Conservation (phyloP, 441 rosid species). For the Capsella rubella region DNA sequence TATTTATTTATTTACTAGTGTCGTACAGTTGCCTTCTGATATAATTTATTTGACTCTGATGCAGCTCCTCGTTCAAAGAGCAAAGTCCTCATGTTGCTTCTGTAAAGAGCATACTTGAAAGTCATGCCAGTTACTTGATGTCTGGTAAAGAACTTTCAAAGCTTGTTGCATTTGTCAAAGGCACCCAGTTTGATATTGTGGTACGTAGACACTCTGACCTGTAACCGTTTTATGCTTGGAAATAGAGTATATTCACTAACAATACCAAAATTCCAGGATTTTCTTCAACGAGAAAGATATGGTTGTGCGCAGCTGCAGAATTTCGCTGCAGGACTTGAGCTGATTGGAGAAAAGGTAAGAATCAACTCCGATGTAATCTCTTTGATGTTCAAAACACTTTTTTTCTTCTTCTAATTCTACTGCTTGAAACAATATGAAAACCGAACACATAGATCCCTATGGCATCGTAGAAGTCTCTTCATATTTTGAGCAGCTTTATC, state of each 20-base stretch:
- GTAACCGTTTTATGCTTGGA: conserved; percentile 29
- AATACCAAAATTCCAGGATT: conserved; percentile 66
- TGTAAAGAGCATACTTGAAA: conserved; percentile 90
- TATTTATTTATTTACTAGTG: conserved; percentile 1
- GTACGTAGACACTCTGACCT: conserved; percentile 53
- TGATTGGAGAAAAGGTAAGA: conserved; percentile 84
- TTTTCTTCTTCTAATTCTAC: not conserved
- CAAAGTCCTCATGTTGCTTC: conserved; percentile 91
- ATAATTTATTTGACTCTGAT: conserved; percentile 36
- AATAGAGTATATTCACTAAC: conserved; percentile 29
- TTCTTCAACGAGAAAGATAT: conserved; percentile 91
- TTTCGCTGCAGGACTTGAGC: conserved; percentile 91
- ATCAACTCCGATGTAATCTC: conserved; percentile 1
- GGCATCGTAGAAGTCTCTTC: not conserved
- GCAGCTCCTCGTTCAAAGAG: conserved; percentile 82
- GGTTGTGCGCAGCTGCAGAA: conserved; percentile 90
- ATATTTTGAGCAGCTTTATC: not conserved
- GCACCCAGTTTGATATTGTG: conserved; percentile 99
- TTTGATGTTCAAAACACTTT: not conserved
- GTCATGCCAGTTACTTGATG: conserved; percentile 98
- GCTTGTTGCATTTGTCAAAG: conserved; percentile 98
- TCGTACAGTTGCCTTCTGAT: conserved; percentile 27
- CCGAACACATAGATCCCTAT: not conserved
- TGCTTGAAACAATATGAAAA: conserved; percentile 1
- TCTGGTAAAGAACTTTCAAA: conserved; percentile 97